These are phyloP conservation scores for Vigna hirtella DNA, from an alignment of 306 rosid genomes.

Conservation along the genomic window DNA sequence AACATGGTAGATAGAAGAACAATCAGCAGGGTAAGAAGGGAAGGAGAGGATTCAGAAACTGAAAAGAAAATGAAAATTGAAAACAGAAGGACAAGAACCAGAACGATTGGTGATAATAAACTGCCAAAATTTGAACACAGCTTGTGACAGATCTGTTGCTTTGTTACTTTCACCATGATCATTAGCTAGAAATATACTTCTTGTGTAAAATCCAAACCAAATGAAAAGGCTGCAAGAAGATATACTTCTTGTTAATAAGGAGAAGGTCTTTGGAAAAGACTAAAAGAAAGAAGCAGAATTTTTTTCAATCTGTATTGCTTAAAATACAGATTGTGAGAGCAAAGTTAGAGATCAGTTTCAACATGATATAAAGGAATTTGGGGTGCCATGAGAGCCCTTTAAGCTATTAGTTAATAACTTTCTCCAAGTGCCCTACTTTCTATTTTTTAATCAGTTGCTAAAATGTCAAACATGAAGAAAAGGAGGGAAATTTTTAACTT, in stretches of 20 bases:
- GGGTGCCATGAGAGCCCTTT: conserved; percentile 41
- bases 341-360: conserved; percentile 11
- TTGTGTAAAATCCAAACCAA: conserved; percentile 16
- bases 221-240: conserved; percentile 1
- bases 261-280: conserved; percentile 19
- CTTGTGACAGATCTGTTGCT: conserved; percentile 39
- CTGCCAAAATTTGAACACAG: conserved; percentile 32
- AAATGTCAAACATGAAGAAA: conserved; percentile 30
- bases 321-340: conserved; percentile 8
- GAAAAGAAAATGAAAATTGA: conserved; percentile 43
- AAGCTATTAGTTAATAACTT: background rate
- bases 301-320: background rate
- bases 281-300: background rate
- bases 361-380: background rate
- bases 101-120: conserved; percentile 34
- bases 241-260: background rate
- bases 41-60: conserved; percentile 46
- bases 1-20: conserved; percentile 53
- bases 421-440: conserved; percentile 1
- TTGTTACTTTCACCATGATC: conserved; percentile 55
- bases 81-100: conserved; percentile 49
- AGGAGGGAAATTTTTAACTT: conserved; percentile 21
- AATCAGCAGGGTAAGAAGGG: conserved; percentile 51
- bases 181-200: conserved; percentile 6
- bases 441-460: conserved; percentile 33